Base-by-base conservation (phyloP, 2,329 filamentous ascomycete genomes). In the Penicillium polonicum region DNA sequence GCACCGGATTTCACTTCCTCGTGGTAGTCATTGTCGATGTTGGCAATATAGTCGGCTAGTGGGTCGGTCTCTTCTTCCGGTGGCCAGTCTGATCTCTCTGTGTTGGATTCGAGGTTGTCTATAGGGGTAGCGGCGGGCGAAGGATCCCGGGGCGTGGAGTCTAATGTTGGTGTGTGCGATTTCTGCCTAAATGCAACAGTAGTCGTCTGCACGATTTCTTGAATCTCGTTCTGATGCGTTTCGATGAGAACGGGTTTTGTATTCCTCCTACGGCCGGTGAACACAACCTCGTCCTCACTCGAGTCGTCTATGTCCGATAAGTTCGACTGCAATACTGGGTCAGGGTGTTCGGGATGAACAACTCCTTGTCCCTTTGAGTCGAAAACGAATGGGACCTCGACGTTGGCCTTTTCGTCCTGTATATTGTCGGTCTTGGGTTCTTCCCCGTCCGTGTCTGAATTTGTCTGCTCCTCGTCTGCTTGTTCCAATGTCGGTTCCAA, bases 201-300 rank as follows among this genome's bases (percentile, higher is more conserved):
- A 13, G 4, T 25, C 6, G n/a, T 43, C 38, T 56, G 39, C 12
- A 62, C 21, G 0, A 62, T 43, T n/a, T 48, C 35, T 29, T 44
- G 48, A 9, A 67, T 56, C 35, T 67, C 64, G 15, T 52, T 57
- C n/a, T 48, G 42, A 25, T 57, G 55, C 6, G 58, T 60, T 55
- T 60, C 58, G 13, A 64, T 61, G 33, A 61, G 45, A 5, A 58
- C 42, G 2, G 59, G 62, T 45, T 56, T 64, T 27, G 48, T 50
- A 31, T 53, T 53, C n/a, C 58, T 68, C 19, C 60, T 67, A 55
- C 75, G 68, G 21, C 74, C 75, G 21, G 59, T 66, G 46, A 77
- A 78, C 7, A 78, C 70, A 35, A 78, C 68, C 56, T 77, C 75
- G 45, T 96, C 90, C 48, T 90, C 89, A 66, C 87, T 89, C 0